Conservation (phyloP, 345 rosid species). For the Ceriops zippeliana region DNA sequence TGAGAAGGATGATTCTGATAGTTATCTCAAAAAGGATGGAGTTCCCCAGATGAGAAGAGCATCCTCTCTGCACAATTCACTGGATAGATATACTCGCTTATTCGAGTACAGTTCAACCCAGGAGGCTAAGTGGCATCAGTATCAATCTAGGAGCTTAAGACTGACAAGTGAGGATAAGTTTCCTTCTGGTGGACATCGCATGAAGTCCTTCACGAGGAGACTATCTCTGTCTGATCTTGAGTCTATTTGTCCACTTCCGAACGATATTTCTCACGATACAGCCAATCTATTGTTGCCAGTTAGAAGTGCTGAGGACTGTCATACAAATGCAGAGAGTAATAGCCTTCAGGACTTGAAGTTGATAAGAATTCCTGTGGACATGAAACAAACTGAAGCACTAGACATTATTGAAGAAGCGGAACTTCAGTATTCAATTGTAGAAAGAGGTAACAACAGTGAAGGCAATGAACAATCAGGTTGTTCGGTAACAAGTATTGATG, state of each 20-base stretch:
- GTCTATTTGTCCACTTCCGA: conserved; percentile 46
- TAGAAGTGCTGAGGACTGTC: conserved; percentile 9
- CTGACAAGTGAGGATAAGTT: conserved; percentile 45
- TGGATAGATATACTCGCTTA: conserved; percentile 55
- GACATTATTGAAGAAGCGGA: conserved; percentile 30
- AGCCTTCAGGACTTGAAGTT: conserved; percentile 9
- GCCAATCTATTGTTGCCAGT: conserved; percentile 23
- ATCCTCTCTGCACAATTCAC: conserved; percentile 46
- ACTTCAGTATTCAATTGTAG: conserved; percentile 7
- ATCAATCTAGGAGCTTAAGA: conserved; percentile 57
- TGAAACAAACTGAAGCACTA: conserved; percentile 15
- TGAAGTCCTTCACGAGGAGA: conserved; percentile 57
- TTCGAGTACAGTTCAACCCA: conserved; percentile 37
- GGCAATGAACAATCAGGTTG: conserved; percentile 15
- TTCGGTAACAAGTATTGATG: background rate
- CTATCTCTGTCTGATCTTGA: conserved; percentile 80
- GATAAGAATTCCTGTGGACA: conserved; percentile 18
- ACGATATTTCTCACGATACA: conserved; percentile 36
- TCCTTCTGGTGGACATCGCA: conserved; percentile 21
- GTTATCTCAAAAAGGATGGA: conserved; percentile 15
- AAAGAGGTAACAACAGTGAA: conserved; percentile 11
- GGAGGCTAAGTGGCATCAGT: conserved; percentile 33
- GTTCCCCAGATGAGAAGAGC: conserved; percentile 30
- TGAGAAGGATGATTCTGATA: conserved; percentile 17
- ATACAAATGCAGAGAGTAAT: background rate